These are phyloP conservation scores for Ophiostoma montium DNA, from an alignment of 2,329 filamentous ascomycete species.

Conservation along the genomic window DNA sequence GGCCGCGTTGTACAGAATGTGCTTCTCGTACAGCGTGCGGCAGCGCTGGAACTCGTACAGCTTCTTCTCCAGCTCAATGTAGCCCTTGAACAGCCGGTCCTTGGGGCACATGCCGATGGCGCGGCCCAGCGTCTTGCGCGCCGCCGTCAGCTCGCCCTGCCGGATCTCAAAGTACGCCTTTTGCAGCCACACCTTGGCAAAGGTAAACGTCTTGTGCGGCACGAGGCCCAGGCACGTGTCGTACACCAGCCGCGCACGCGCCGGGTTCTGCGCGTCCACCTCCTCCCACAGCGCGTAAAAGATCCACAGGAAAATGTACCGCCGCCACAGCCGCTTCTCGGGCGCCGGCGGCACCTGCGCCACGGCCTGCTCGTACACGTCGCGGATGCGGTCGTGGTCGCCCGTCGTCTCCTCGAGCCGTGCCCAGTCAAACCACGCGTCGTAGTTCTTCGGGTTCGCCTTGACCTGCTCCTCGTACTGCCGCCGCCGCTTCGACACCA, in stretches of 20 bases:
- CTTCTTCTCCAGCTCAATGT: constrained; percentile 83
- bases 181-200: constrained; percentile 89
- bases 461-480: constrained; percentile 91
- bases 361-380: constrained; percentile 91
- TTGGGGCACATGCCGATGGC: constrained; percentile 93
- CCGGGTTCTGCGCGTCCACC: constrained; percentile 62
- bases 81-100: constrained; percentile 86
- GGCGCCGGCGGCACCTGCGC: constrained; percentile 89
- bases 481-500: constrained; percentile 82
- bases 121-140: constrained; percentile 77
- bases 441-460: constrained; percentile 92
- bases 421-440: constrained; percentile 93
- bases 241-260: constrained; percentile 80
- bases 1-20: constrained; percentile 78
- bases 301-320: constrained; percentile 96
- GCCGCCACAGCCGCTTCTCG: constrained; percentile 92
- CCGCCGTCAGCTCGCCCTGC: constrained; percentile 63
- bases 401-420: constrained; percentile 76
- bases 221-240: constrained; percentile 74
- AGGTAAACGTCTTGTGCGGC: constrained; percentile 94
- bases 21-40: constrained; percentile 83
- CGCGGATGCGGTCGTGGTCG: constrained; percentile 69
- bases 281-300: constrained; percentile 97
- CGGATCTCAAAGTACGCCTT: constrained; percentile 90
- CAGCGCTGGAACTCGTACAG: constrained; percentile 90